Conservation (phyloP, 2,329 filamentous ascomycete species). For the Epichloe uncinata region DNA sequence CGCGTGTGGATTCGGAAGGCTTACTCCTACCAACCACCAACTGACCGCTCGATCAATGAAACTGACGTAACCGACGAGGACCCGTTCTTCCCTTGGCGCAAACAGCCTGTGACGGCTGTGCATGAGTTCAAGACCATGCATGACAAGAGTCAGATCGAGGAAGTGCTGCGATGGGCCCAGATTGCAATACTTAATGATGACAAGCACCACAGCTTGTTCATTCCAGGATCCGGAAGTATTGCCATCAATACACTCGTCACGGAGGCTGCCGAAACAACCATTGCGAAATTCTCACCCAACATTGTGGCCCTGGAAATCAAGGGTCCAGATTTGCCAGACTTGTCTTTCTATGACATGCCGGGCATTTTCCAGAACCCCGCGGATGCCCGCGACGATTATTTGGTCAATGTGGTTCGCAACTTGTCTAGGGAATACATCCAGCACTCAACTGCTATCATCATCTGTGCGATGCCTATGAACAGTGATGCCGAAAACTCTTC, state of each 20-base stretch:
- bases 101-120: constrained; percentile 28
- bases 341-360: constrained; percentile 77
- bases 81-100: constrained; percentile 54
- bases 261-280: constrained; percentile 26
- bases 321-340: constrained; percentile 53
- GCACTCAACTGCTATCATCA: constrained; percentile 57
- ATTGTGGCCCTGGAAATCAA: constrained; percentile 64
- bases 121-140: constrained; percentile 51
- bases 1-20: constrained; percentile 50
- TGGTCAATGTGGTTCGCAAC: constrained; percentile 60
- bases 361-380: constrained; percentile 64
- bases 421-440: constrained; percentile 57
- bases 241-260: constrained; percentile 21
- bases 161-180: constrained; percentile 61
- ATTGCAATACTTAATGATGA: constrained; percentile 61
- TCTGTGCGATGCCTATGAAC: constrained; percentile 68
- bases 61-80: constrained; percentile 34
- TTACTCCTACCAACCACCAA: constrained; percentile 41
- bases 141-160: constrained; percentile 49
- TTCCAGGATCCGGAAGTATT: constrained; percentile 35
- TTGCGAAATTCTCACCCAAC: constrained; percentile 70
- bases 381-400: constrained; percentile 48
- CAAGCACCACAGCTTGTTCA: constrained; percentile 35
- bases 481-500: constrained; percentile 64
- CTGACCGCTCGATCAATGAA: constrained; percentile 25